phyloP scores from a whole-genome alignment of 1,284 basidiomycete species.

The Takashimella koratensis region DNA sequence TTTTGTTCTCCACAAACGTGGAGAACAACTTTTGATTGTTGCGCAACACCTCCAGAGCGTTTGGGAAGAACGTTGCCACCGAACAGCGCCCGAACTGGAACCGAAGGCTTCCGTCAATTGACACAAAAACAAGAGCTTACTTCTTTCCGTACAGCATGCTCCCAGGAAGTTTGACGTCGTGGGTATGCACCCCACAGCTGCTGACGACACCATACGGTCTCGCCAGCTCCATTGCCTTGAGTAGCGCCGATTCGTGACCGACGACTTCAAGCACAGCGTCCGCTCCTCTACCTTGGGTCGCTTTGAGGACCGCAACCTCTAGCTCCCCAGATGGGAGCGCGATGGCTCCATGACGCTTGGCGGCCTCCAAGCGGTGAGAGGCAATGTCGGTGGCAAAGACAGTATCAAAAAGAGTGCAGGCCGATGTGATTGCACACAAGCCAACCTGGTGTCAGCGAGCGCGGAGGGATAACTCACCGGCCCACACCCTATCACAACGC shows the following conservation, averaged over 20 bases:
- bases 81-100: constrained; percentile 70
- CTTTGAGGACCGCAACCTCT: constrained; percentile 26
- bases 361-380: constrained; percentile 24
- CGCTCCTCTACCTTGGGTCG: constrained; percentile 48
- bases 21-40: constrained; percentile 40
- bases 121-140: not conserved
- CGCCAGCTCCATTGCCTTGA: constrained; percentile 69
- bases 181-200: constrained; percentile 64
- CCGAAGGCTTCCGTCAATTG: constrained; percentile 12
- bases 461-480: constrained; percentile 47
- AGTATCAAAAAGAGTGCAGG: constrained; percentile 41
- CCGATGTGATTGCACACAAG: constrained; percentile 49
- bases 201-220: constrained; percentile 74
- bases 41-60: constrained; percentile 64
- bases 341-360: constrained; percentile 46
- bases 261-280: constrained; percentile 63
- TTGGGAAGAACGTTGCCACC: constrained; percentile 69
- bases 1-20: constrained; percentile 43
- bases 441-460: constrained; percentile 22
- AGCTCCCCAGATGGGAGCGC: constrained; percentile 33
- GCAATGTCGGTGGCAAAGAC: constrained; percentile 41
- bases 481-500: constrained; percentile 51
- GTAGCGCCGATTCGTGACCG: constrained; percentile 66
- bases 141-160: constrained; percentile 74
- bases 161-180: constrained; percentile 42